Evolutionary conservation across 495 filamentous ascomycete genomes (phyloP), one percentile per base, ranked within the genome.

Genomic region (Daldinia decipiens): DNA sequence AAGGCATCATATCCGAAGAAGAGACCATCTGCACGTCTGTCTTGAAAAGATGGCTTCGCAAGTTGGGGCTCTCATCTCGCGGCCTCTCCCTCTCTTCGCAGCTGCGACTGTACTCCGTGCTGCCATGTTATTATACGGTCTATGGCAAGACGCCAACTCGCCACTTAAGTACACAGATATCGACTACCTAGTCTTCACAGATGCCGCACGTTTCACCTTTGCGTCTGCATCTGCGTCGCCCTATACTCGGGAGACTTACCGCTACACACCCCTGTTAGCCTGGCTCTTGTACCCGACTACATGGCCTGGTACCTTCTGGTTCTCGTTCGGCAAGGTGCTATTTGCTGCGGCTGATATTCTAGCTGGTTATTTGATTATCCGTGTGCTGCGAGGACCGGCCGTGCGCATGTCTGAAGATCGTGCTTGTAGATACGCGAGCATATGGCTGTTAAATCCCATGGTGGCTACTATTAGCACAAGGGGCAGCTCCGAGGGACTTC

Each of bases 141-240:
- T 92, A 62, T 91, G 90, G 82, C 95, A 99, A 85, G 95, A 99
- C 78, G 89, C 92, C 65, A 85, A 92, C 81, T 95, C 93, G 9
- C 86, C 93, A 3, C 80, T 99, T 72, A 97, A 97, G 80, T 99
- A 98, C 85, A 99, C 96, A 59, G 95, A 99, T 80, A 97, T 99
- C 76, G 95, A 99, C 86, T 99, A 99, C 83, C 89, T 92, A 72
- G 95, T 99, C 67, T 99, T 99, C 84, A 98, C 96, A n/a, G 94
- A 97, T 77, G 95, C 95, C 9, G 87, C 96, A 7, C 92, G 91
- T 66, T 94, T 90, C 77, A 85, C 92, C 45, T 77, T 77, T 58
- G 29, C 67, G 13, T 59, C 71, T 9, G 24, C 53, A 3, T 77
- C 80, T 4, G 66, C 76, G 38, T 92, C 92, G 2, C 95, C 95